Evolutionary conservation across 2,329 filamentous ascomycete species (phyloP), one percentile per base, ranked within the genome.

Genomic region (Aspergillus clavatus): DNA sequence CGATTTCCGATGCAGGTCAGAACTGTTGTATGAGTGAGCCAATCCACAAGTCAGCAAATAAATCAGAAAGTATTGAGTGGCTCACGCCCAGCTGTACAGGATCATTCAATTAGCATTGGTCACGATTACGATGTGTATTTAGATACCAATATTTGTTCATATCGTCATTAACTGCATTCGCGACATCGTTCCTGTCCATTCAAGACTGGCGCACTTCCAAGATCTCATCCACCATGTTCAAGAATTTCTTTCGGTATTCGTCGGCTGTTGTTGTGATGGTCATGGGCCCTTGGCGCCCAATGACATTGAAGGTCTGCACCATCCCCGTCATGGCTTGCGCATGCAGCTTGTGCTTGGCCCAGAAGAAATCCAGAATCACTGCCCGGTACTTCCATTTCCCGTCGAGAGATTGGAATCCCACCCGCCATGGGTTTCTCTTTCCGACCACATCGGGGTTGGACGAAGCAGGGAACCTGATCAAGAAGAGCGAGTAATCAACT

Each of bases 401-500:
- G 55, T 87, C 81, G 0, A 74, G 70, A 7, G 82, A 84, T 0
- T 66, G 54, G 0, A 87, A 57, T 0, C 85, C 85, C 0, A 71
- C 76, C 8, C 84, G 72, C 84, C 84, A 89, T 5, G 67, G 67
- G 33, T 53, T 58, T 40, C 47, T 48, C 28, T 52, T 50, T n/a
- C 60, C 59, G 44, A 71, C 48, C 19, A 69, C 61, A 8, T 62
- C 52, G 1, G 60, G 55, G 2, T 47, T 47, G 3, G 67, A 64
- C 0, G 70, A 58, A 0, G 66, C 63, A 0, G 78, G 77, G 36
- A 77, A 72, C 3, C 84, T 76, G 1, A 87, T 78, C 0, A 89
- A 66, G 56, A 89, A 88, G 2, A 89, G 74, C 0, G 84, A 88
- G 65, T 89, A 89, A 61, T 89, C 86, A 0, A 89, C 83, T 0